Evolutionary conservation across 148 eudicot species (phyloP).

Genomic region (Fallopia convolvulus): DNA sequence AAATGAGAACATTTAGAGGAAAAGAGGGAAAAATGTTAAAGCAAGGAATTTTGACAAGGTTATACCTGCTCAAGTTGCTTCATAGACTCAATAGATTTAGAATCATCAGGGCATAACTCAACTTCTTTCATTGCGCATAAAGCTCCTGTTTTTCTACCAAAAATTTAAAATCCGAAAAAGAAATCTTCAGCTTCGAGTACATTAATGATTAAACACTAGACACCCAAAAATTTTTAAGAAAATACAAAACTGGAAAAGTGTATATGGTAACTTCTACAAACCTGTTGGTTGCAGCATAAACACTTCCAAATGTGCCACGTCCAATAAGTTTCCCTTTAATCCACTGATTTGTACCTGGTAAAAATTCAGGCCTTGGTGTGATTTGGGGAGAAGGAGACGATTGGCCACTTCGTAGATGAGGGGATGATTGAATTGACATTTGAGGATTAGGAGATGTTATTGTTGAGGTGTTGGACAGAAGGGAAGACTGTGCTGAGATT

Average conservation of each 20-base stretch:
- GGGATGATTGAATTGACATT: conserved; percentile 19
- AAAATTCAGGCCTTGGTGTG: conserved; percentile 22
- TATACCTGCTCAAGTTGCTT: conserved; percentile 85
- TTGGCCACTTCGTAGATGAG: neutral
- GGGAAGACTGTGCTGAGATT: conserved; percentile 2
- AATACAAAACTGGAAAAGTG: neutral
- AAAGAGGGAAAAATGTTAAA: neutral
- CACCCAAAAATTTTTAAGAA: neutral
- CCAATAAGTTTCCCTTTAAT: conserved; percentile 90
- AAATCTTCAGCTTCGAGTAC: neutral
- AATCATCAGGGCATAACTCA: conserved; percentile 66
- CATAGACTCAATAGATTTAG: conserved; percentile 63
- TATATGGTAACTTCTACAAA: conserved; percentile 11
- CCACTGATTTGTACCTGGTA: conserved; percentile 54
- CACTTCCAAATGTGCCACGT: conserved; percentile 94
- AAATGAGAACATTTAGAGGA: neutral
- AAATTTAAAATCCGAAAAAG: neutral
- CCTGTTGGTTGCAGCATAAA: conserved; percentile 80
- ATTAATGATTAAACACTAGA: neutral
- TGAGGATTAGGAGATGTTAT: conserved; percentile 3
- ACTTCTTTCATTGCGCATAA: conserved; percentile 99
- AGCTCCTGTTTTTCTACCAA: conserved; percentile 90
- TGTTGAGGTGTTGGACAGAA: neutral
- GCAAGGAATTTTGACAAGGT: neutral
- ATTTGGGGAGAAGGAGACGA: conserved; percentile 28